These are phyloP conservation scores for Starmerella ratchasimensis DNA, from an alignment of 805 yeast genomes.

Conservation along the genomic window DNA sequence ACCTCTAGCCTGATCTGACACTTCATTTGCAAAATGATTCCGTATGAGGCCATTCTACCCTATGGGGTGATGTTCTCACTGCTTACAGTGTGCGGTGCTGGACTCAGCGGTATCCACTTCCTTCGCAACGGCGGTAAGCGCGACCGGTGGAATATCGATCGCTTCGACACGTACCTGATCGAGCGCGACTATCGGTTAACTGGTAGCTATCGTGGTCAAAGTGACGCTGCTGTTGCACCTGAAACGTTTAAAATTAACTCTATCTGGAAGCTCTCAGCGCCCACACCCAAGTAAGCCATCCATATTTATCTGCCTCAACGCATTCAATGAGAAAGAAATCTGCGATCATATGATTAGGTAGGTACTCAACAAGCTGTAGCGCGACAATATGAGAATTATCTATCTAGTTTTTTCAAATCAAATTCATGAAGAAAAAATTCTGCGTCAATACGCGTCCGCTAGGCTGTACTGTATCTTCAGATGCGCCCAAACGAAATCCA, in stretches of 20 bases:
- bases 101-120: slow-evolving; percentile 32
- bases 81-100: slow-evolving; percentile 43
- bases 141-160: slow-evolving; percentile 40
- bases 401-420: slow-evolving; percentile 1
- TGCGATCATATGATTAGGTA: too few species aligned
- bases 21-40: slow-evolving; percentile 50
- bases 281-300: slow-evolving; percentile 9
- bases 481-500: slow-evolving; percentile 11
- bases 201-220: slow-evolving; percentile 58
- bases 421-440: slow-evolving; percentile 11
- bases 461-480: not conserved
- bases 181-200: slow-evolving; percentile 68
- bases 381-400: not conserved
- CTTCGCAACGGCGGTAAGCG: slow-evolving; percentile 38
- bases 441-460: slow-evolving; percentile 10
- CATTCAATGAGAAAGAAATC: too few species aligned
- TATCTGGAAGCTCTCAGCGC: slow-evolving; percentile 27
- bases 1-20: slow-evolving; percentile 1
- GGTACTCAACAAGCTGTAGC: too few species aligned
- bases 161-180: slow-evolving; percentile 41
- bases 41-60: slow-evolving; percentile 55
- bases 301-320: not conserved
- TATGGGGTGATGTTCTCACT: slow-evolving; percentile 42
- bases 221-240: slow-evolving; percentile 54
- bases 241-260: slow-evolving; percentile 65